Conservation (phyloP, 2,329 filamentous ascomycete genomes). For the Claviceps sp. region DNA sequence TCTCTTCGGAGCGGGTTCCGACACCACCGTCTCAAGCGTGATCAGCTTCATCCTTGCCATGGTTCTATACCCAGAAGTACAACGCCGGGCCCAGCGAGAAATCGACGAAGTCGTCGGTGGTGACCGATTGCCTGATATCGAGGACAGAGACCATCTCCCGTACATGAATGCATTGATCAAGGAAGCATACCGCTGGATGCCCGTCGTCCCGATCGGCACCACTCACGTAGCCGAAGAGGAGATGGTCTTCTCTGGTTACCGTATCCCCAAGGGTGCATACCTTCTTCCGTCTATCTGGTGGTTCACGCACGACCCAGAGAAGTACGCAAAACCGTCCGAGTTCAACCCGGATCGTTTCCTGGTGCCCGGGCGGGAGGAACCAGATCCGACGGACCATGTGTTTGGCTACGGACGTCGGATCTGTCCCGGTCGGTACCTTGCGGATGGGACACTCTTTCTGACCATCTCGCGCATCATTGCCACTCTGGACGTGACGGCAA, state of each 20-base stretch:
- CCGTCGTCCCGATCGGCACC: slow-evolving; percentile 21
- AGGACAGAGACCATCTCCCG: slow-evolving; percentile 29
- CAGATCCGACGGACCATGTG: slow-evolving; percentile 13
- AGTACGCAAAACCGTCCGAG: slow-evolving; percentile 34
- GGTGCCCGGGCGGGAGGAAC: slow-evolving; percentile 10
- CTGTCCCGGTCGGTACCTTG: slow-evolving; percentile 21
- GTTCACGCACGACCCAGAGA: slow-evolving; percentile 52
- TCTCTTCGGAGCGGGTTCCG: slow-evolving; percentile 8
- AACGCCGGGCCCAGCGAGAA: slow-evolving; percentile 25
- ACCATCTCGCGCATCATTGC: slow-evolving; percentile 29
- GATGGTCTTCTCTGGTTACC: slow-evolving; percentile 10
- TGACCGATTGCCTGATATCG: slow-evolving; percentile 26
- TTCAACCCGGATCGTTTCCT: slow-evolving; percentile 24
- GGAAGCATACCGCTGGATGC: slow-evolving; percentile 19
- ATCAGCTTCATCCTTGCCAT: slow-evolving; percentile 31
- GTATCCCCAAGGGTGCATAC: slow-evolving; percentile 15
- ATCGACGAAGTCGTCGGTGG: slow-evolving; percentile 29
- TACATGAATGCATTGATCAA: slow-evolving; percentile 23
- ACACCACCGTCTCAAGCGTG: slow-evolving; percentile 2
- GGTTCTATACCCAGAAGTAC: slow-evolving; percentile 27
- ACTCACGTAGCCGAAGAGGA: slow-evolving; percentile 22
- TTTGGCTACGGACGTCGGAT: slow-evolving; percentile 25
- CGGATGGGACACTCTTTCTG: slow-evolving; percentile 18
- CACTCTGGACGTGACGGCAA: slow-evolving; percentile 25
- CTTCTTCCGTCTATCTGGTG: slow-evolving; percentile 16